Evolutionary conservation across 139 green algal genomes (phyloP), one percentile per base, ranked within the genome.

Genomic region (Coelastrella sp.): DNA sequence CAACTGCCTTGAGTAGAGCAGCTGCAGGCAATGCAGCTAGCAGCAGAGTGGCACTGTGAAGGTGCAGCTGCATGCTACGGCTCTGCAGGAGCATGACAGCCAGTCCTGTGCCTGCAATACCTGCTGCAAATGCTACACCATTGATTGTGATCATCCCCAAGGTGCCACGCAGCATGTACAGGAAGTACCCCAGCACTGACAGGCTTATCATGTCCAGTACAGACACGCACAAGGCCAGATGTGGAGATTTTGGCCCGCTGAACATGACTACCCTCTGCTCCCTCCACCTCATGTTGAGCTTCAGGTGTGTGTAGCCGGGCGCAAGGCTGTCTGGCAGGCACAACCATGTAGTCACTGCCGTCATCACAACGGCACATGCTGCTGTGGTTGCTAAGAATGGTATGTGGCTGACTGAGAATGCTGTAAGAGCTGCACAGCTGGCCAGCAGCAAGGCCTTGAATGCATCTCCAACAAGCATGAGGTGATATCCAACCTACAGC

Each of bases 381-480:
- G 85, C 85, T 58, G 85, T 78, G 20, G 68, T 73, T 7, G 57
- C 72, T 11, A 89, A 49, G 70, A 89, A 89, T 0, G 85, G 35
- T 12, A 78, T 82, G 72, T 89, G 20, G 72, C 85, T 89, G 17
- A n/a, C 8, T 10, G 85, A 82, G 57, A 83, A 82, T 35, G 56
- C 22, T 19, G 85, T 72, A 17, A 89, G 85, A 0, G 72, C 85
- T 15, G 85, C 85, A 57, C 85, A 89, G 85, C 49, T 65, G 58
- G 85, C 85, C n/a, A 89, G 72, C 57, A 89, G 85, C 17, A 89
- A 58, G 49, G 27, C 61, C 70, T 89, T 89, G 70, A 82, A 89
- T 17, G 57, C 85, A 60, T 89, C 85, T 15, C 85, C 80, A 49
- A 89, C 58, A 61, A 70, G 20, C 85, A 89, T 89, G 17, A 89